phyloP scores from a whole-genome alignment of 352 stramenopile species.

The Pythium grandisporangium region DNA sequence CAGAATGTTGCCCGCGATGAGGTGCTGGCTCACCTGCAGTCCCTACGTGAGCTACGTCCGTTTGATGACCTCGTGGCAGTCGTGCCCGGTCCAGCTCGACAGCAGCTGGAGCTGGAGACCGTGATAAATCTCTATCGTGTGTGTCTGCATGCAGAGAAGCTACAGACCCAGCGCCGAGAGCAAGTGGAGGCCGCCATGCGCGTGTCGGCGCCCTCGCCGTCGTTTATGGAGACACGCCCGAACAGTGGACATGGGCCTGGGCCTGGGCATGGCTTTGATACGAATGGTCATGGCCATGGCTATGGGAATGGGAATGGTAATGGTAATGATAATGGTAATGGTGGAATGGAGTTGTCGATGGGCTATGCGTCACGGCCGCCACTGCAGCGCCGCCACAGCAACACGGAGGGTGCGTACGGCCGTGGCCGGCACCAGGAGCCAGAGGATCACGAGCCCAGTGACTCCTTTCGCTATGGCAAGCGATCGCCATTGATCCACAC shows the following conservation, averaged over 20 bases:
- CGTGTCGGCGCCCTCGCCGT: constrained; percentile 11
- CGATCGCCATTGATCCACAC: constrained; percentile 11
- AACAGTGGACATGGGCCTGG: not conserved
- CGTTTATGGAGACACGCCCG: not conserved
- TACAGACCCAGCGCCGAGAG: constrained; percentile 40
- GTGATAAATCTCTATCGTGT: constrained; percentile 45
- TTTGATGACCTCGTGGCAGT: no score
- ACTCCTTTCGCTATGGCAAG: no score
- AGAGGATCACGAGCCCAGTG: no score
- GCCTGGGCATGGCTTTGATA: not conserved
- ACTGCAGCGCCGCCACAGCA: not conserved
- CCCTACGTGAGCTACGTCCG: constrained; percentile 20
- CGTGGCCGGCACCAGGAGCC: no score
- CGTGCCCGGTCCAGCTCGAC: no score
- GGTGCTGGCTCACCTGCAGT: constrained; percentile 39
- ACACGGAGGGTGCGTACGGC: no score
- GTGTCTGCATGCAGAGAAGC: constrained; percentile 38
- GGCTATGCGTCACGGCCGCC: not conserved
- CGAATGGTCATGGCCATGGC: not conserved
- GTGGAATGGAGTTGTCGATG: no score
- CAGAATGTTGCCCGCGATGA: constrained; percentile 56
- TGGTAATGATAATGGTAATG: no score
- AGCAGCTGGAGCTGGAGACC: no score
- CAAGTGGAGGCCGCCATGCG: constrained; percentile 33
- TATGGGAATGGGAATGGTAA: not conserved